Evolutionary conservation across 2,329 filamentous ascomycete species (phyloP).

Genomic region (Cercospora zeina): DNA sequence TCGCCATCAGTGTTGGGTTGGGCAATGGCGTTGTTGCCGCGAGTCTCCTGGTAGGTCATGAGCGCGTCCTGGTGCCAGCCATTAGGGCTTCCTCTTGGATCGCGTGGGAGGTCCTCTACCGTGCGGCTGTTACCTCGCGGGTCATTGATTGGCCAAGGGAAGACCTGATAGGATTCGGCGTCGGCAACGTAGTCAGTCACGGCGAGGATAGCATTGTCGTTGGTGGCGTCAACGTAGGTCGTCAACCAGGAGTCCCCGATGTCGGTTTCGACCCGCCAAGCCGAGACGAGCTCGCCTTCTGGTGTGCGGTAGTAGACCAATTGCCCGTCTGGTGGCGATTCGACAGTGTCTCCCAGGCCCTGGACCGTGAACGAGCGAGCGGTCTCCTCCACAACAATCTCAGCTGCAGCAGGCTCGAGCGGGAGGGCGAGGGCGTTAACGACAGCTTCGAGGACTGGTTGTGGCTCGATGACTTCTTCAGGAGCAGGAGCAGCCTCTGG

Average conservation of each 20-base stretch:
- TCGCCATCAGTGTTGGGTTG: slow-evolving; percentile 55
- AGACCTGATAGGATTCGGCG: slow-evolving; percentile 56
- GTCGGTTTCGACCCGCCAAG: slow-evolving; percentile 62
- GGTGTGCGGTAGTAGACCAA: slow-evolving; percentile 57
- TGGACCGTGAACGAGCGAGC: slow-evolving; percentile 47
- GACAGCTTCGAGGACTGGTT: slow-evolving; percentile 48
- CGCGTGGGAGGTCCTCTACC: slow-evolving; percentile 53
- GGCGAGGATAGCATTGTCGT: slow-evolving; percentile 52
- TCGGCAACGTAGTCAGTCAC: slow-evolving; percentile 61
- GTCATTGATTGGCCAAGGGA: slow-evolving; percentile 58
- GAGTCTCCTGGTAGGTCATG: slow-evolving; percentile 54
- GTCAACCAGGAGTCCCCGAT: slow-evolving; percentile 60
- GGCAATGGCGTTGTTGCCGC: slow-evolving; percentile 61
- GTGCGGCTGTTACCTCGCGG: slow-evolving; percentile 52
- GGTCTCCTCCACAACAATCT: slow-evolving; percentile 41
- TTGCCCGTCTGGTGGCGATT: slow-evolving; percentile 56
- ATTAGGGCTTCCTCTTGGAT: slow-evolving; percentile 51
- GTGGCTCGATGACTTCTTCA: slow-evolving; percentile 47
- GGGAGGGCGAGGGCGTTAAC: slow-evolving; percentile 46
- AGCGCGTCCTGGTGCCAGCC: slow-evolving; percentile 56
- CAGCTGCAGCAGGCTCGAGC: slow-evolving; percentile 43
- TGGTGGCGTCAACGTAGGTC: slow-evolving; percentile 57
- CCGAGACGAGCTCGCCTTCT: slow-evolving; percentile 51
- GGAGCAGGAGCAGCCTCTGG: slow-evolving; percentile 45
- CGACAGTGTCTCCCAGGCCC: slow-evolving; percentile 50